Percentiles rank a stretch among this genome's conserved stretches.
phyloP scores from a whole-genome alignment of 345 rosid genomes.

The Linum tenue region DNA sequence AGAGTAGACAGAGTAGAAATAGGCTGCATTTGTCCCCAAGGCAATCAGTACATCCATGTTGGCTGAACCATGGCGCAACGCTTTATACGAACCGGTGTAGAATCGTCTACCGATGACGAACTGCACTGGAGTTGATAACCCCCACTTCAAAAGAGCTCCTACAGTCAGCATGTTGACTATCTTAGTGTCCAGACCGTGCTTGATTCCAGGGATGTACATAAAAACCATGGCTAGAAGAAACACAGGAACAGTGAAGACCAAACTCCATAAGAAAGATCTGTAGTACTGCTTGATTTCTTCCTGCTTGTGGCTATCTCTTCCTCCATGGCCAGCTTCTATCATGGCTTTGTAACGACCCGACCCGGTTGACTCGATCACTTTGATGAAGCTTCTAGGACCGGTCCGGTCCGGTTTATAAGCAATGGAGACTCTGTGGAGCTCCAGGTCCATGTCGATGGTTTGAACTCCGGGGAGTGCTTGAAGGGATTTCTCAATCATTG shows the following conservation, averaged over 20 bases:
- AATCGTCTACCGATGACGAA: constrained; percentile 77
- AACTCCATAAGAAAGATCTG: constrained; percentile 70
- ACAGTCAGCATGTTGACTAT: constrained; percentile 64
- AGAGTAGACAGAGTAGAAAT: constrained; percentile 73
- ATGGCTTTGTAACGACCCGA: constrained; percentile 54
- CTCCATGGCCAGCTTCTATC: constrained; percentile 58
- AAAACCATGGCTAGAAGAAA: constrained; percentile 77
- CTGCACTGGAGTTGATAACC: constrained; percentile 72
- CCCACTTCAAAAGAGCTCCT: constrained; percentile 67
- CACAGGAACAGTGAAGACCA: constrained; percentile 74
- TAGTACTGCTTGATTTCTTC: constrained; percentile 59
- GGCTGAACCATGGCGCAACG: constrained; percentile 70
- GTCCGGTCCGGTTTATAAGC: constrained; percentile 66
- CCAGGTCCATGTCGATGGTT: constrained; percentile 20
- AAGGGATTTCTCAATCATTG: constrained; percentile 49
- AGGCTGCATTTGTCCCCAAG: constrained; percentile 85
- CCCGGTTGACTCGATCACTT: constrained; percentile 73
- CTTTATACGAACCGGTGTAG: constrained; percentile 68
- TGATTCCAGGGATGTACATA: constrained; percentile 66
- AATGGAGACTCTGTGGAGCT: constrained; percentile 37
- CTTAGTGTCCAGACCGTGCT: constrained; percentile 45
- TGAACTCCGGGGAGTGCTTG: constrained; percentile 85
- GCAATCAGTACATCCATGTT: constrained; percentile 96
- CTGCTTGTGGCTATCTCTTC: constrained; percentile 45
- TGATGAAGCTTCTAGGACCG: constrained; percentile 68